Conservation (phyloP, 768 basidiomycete genomes). For the Psilocybe azurescens region DNA sequence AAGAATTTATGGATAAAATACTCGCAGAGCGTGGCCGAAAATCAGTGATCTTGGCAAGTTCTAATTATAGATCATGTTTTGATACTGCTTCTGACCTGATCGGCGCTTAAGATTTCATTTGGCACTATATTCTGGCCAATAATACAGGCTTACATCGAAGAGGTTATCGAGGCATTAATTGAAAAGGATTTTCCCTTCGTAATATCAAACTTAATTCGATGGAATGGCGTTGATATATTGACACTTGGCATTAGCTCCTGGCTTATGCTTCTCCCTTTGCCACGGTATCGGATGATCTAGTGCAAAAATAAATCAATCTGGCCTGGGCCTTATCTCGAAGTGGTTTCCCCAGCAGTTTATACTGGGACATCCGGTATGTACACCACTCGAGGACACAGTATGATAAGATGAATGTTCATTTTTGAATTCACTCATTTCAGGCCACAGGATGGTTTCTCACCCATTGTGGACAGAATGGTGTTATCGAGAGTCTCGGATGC, state of each 20-base stretch:
- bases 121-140: constrained; percentile 14
- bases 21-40: not conserved
- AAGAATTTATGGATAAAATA: constrained; percentile 1
- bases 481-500: constrained; percentile 12
- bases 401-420: not conserved
- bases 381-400: not conserved
- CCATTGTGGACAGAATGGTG: constrained; percentile 16
- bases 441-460: constrained; percentile 19
- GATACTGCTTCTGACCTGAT: not conserved
- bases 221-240: not conserved
- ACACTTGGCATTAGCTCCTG: not conserved
- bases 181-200: constrained; percentile 20
- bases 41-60: constrained; percentile 13
- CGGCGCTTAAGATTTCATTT: constrained; percentile 13
- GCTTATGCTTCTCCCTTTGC: constrained; percentile 12
- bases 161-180: constrained; percentile 10
- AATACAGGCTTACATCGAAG: constrained; percentile 14
- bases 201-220: not conserved
- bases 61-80: not conserved
- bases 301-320: not conserved
- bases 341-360: constrained; percentile 15
- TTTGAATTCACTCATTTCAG: not conserved
- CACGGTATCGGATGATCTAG: not conserved
- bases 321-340: not conserved
- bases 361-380: constrained; percentile 12